phyloP scores from a whole-genome alignment of 139 green algal genomes.

The Tetraselmis chui region DNA sequence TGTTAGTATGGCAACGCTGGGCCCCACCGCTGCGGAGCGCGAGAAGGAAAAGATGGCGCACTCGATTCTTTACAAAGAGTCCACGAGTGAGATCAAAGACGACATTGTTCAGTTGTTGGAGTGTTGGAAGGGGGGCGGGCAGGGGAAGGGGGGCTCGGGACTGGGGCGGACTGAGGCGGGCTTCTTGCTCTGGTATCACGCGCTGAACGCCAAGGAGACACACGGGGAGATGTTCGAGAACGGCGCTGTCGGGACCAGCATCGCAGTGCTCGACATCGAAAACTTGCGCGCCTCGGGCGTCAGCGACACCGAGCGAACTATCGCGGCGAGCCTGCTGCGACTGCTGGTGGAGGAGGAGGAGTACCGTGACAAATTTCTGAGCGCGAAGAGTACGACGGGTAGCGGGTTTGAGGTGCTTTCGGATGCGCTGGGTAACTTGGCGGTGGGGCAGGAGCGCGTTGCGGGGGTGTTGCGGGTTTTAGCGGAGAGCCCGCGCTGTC shows the following conservation, averaged over 20 bases:
- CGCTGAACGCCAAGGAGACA: constrained; percentile 10
- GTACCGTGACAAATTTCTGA: constrained; percentile 8
- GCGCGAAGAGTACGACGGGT: background rate
- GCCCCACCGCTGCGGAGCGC: background rate
- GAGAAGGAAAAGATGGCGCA: constrained; percentile 8
- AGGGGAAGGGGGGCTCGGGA: background rate
- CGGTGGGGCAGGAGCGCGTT: background rate
- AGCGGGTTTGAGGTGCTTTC: constrained; percentile 1
- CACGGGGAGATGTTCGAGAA: constrained; percentile 1
- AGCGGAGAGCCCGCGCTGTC: constrained; percentile 1
- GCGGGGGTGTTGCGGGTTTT: constrained; percentile 1
- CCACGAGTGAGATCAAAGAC: constrained; percentile 20
- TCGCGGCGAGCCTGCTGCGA: background rate
- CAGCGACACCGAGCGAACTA: background rate
- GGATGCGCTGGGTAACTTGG: background rate
- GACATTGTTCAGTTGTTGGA: constrained; percentile 5
- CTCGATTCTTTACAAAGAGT: constrained; percentile 4
- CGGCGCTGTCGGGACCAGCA: background rate
- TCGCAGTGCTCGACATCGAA: constrained; percentile 3
- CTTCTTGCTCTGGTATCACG: constrained; percentile 18
- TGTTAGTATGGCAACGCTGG: background rate
- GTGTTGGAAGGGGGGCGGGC: background rate
- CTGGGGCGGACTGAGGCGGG: constrained; percentile 1
- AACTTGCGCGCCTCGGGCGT: background rate
- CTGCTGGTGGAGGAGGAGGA: background rate